Evolutionary conservation across 768 basidiomycete genomes (phyloP).

Genomic region (Tremella fuciformis): DNA sequence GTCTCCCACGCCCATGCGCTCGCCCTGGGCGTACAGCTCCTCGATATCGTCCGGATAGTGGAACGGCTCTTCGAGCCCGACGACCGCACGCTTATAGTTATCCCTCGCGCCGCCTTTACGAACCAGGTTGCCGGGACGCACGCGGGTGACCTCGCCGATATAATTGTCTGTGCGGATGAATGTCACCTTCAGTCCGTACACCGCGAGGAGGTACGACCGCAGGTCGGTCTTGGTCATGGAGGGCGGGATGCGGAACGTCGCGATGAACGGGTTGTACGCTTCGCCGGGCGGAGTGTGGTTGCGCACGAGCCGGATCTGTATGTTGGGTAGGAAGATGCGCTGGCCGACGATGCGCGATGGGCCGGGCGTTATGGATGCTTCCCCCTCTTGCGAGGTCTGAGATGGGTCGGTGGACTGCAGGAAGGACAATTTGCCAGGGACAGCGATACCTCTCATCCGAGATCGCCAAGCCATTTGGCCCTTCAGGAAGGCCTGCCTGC

Average conservation of each 20-base stretch:
- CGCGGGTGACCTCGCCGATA: conserved; percentile 59
- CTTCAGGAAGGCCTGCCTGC: conserved; percentile 33
- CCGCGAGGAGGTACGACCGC: conserved; percentile 73
- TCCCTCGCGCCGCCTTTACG: conserved; percentile 29
- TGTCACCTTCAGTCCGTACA: conserved; percentile 85
- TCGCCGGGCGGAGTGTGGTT: conserved; percentile 73
- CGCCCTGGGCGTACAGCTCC: conserved; percentile 66
- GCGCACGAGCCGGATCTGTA: conserved; percentile 74
- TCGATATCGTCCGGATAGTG: conserved; percentile 80
- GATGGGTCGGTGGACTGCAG: neutral
- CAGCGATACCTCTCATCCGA: conserved; percentile 30
- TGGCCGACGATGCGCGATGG: conserved; percentile 59
- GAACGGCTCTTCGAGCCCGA: conserved; percentile 88
- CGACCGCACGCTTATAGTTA: conserved; percentile 86
- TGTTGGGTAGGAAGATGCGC: conserved; percentile 84
- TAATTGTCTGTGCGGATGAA: conserved; percentile 97
- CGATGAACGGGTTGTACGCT: conserved; percentile 90
- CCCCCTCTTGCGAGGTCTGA: neutral
- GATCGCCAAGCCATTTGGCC: conserved; percentile 32
- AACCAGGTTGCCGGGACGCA: conserved; percentile 19
- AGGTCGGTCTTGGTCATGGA: conserved; percentile 90
- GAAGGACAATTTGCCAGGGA: conserved; percentile 5
- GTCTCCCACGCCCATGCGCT: conserved; percentile 53
- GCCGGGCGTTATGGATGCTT: neutral
- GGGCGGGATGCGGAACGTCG: conserved; percentile 85